Evolutionary conservation across 148 eudicot species (phyloP), one percentile per base, ranked within the genome.

Genomic region (Diospyros kaki): DNA sequence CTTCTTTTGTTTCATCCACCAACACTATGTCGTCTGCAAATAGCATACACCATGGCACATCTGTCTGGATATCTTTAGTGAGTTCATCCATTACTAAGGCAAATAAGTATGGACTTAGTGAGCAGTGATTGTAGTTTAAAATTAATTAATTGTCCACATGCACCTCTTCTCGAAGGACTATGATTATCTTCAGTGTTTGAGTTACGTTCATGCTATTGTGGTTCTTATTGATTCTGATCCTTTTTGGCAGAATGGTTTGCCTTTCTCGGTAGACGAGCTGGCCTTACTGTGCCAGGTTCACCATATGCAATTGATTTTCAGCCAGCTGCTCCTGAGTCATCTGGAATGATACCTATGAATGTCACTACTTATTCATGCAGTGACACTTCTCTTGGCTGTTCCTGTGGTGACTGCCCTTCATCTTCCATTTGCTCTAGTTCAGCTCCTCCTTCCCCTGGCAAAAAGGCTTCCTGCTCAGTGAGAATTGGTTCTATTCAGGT

Each of bases 381-480:
- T 77, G 99, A 96, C 73, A 87, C 93, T 70, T 93, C 94, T 9
- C 85, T 96, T 68, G 97, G 99, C 62, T 96, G 99, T 83, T 96
- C 98, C 60, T 96, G 99, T 85, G 99, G 99, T 74, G 99, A 96
- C 84, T 96, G 99, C 72, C 89, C 94, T 76, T 83, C 90, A 39
- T 82, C 99, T 70, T 64, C 88, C 73, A 83, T 84, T 48, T 96
- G 99, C 75, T 87, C 97, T 56, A 86, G 40, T 79, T 88, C 98
- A n/a, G 87, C 91, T 78, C 76, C 87, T 80, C 86, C 93, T 66
- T 14, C 88, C 9, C 40, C 82, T 48, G 83, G 75, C 50, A 83
- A 83, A 79, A 78, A 85, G 44, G 80, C 82, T 78, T 88, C 96
- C 15, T 96, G 99, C 79, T 88, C 89, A 64, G 76, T 93, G 67